Evolutionary conservation across 176 grass and related monocot species (phyloP).

Genomic region (Musa schizocarpa): DNA sequence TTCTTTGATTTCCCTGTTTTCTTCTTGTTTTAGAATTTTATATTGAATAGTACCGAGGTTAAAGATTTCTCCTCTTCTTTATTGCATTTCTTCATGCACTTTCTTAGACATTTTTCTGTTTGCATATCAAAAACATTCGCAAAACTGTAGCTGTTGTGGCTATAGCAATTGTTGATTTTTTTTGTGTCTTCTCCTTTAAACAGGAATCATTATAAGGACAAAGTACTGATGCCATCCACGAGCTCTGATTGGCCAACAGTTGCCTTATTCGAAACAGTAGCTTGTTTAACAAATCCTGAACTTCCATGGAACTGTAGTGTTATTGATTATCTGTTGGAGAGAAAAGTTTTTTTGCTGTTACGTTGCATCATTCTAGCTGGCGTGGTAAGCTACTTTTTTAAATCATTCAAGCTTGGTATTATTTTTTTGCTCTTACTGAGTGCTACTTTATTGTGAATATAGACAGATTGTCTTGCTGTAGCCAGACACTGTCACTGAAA

Average conservation of each 20-base stretch:
- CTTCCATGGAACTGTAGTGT: constrained; percentile 65
- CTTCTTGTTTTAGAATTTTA: too few species aligned
- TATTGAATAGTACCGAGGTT: too few species aligned
- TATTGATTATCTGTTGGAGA: constrained; percentile 49
- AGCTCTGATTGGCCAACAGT: constrained; percentile 35
- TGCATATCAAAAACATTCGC: not conserved
- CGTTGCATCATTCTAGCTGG: constrained; percentile 52
- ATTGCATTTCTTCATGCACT: not conserved
- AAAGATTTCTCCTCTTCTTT: not conserved
- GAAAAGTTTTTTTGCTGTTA: constrained; percentile 69
- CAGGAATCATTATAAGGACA: constrained; percentile 50
- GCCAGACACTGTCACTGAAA: too few species aligned
- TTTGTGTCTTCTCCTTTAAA: constrained; percentile 28
- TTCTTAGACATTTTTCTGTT: not conserved
- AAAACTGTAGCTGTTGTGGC: not conserved
- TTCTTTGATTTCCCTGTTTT: too few species aligned
- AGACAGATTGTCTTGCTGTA: too few species aligned
- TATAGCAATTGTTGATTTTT: not conserved
- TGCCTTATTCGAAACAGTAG: constrained; percentile 54
- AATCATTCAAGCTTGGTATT: not conserved
- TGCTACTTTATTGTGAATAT: too few species aligned
- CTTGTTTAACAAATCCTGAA: constrained; percentile 73
- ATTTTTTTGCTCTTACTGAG: not conserved
- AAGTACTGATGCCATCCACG: constrained; percentile 53
- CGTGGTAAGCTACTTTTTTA: constrained; percentile 40